Evolutionary conservation across 805 yeast species (phyloP), one percentile per base, ranked within the genome.

Genomic region (Cyberlindnera veronae): DNA sequence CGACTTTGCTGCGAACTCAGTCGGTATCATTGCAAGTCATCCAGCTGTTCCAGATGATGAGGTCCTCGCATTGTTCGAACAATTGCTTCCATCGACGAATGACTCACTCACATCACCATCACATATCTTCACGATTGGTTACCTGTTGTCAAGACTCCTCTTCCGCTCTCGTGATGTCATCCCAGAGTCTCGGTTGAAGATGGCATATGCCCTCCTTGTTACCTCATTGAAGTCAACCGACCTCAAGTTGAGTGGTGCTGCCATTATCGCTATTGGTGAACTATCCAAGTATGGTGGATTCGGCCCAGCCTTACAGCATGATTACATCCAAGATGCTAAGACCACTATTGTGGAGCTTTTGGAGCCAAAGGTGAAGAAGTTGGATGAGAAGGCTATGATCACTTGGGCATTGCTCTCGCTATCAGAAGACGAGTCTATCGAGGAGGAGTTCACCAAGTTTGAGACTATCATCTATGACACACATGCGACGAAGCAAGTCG

Each of bases 401-500:
- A 64, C 84, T 0, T 69, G 81, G 56, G 76, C 88, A 0, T 66
- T 71, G 41, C 48, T 86, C 3, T 67, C 84, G 0, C 55, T 85
- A 6, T 46, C 52, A 4, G 55, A 52, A 18, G 29, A 32, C 4
- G 58, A 54, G 29, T 41, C 51, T 28, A 54, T 66, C 12, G 45
- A 54, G 0, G 53, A 50, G 2, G 58, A 65, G 14, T 48, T 51
- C 10, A 56, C 66, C 1, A 53, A 50, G 6, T 50, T 47, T 7
- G 69, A 63, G 6, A 42, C 49, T 1, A 67, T 66, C 40, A 74
- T 81, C 32, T 79, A 71, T 50, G 81, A 75, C 4, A 71, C 84
- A 0, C 80, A 83, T 55, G 58, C 56, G 5, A 74, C 88, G 1
- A 87, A 84, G 46, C 87, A 84, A 45, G 67, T 78, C n/a, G 97